phyloP scores from a whole-genome alignment of 768 basidiomycete species.

The Naganishia kalamii region DNA sequence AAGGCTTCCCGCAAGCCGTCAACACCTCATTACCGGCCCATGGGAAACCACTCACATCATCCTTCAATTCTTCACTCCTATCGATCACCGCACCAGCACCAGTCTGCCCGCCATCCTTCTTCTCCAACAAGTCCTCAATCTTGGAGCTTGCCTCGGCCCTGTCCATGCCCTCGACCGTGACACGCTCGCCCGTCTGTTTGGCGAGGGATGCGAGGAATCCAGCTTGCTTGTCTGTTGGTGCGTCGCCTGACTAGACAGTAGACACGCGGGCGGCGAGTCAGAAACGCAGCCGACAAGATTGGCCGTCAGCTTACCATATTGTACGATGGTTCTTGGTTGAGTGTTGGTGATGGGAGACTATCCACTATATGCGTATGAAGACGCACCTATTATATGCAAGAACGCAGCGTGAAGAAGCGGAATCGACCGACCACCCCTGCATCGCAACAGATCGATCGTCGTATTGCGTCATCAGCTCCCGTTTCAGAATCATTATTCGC shows the following conservation, averaged over 20 bases:
- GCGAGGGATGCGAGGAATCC: conserved; percentile 43
- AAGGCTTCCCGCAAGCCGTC: not conserved
- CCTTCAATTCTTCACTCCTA: conserved; percentile 11
- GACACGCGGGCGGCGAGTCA: not conserved
- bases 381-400: not conserved
- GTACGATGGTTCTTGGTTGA: no score
- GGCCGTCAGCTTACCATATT: no score
- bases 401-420: not conserved
- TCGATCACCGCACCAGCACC: conserved; percentile 2
- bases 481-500: not conserved
- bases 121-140: conserved; percentile 1
- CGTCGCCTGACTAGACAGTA: not conserved
- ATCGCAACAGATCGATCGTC: not conserved
- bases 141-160: conserved; percentile 11
- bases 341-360: no score
- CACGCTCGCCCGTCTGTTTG: conserved; percentile 36
- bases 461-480: not conserved
- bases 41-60: not conserved
- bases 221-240: conserved; percentile 44
- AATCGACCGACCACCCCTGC: not conserved
- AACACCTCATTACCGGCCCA: not conserved
- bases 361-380: no score
- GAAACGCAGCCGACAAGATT: not conserved
- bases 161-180: conserved; percentile 13
- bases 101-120: conserved; percentile 3